Evolutionary conservation across 805 yeast genomes (phyloP), one percentile per base, ranked within the genome.

Genomic region (Wickerhamiella alocasiicola): DNA sequence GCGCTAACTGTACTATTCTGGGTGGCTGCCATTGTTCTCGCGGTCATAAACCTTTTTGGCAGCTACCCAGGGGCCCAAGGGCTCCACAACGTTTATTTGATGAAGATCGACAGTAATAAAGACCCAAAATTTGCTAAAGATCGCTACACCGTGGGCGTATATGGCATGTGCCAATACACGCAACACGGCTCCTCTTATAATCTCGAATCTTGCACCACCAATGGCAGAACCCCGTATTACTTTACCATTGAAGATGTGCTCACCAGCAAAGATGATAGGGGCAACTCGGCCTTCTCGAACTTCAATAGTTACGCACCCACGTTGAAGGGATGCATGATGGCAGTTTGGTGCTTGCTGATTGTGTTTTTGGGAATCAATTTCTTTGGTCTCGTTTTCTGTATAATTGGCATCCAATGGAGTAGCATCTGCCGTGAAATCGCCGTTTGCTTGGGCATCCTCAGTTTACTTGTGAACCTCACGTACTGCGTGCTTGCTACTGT

Each of bases 361-460:
- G 30, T 30, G 6, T 28, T 21, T 20, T 16, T 37, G n/a, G 41
- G 35, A 18, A 30, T 37, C 35, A 37, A 37, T 20, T 18, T 23
- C 4, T 7, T 37, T 23, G 41, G 41, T 16, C 35, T 37, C 2
- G 23, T 23, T 9, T 16, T 30, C n/a, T 34, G 35, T 2, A 28
- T 30, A 1, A 23, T 30, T 18, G 41, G 41, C 5, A 29, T 37
- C 23, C 18, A 13, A 9, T 30, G 35, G 41, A 37, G 41, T 21
- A 37, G 41, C 24, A 4, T 37, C 9, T 37, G 35, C 25, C 35
- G 41, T 17, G 41, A 37, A 18, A 29, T 29, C 16, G 39, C 37
- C 3, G 37, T 31, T 2, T 31, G 32, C 26, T 24, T 32, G 16
- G 42, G 42, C n/a, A 21, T 39, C 6, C 26, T 32, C 15, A 39